phyloP scores from a whole-genome alignment of 1,139 yeast species.

The Lodderomyces oxycetoniae region DNA sequence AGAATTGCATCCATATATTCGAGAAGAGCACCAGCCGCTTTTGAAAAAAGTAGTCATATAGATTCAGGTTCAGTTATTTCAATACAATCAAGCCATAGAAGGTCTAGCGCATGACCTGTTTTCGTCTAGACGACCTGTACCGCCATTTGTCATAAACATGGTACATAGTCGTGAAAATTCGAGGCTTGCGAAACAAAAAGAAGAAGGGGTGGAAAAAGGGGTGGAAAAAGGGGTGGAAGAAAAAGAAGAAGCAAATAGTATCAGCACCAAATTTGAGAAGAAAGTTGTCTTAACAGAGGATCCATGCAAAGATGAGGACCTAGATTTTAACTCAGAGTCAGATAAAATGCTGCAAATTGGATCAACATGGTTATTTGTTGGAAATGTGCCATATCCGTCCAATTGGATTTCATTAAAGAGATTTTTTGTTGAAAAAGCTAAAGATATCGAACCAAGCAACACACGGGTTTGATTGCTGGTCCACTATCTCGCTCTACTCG shows the following conservation, averaged over 20 bases:
- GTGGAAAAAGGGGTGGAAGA: not conserved
- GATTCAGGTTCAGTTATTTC: slow-evolving; percentile 1
- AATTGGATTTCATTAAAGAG: slow-evolving; percentile 54
- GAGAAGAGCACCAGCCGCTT: too few species aligned
- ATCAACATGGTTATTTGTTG: slow-evolving; percentile 44
- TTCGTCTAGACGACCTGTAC: slow-evolving; percentile 17
- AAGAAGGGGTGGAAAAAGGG: slow-evolving; percentile 3
- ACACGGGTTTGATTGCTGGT: too few species aligned
- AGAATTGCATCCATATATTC: not conserved
- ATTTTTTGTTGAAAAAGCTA: slow-evolving; percentile 36
- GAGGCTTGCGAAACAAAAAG: slow-evolving; percentile 3
- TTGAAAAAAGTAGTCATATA: too few species aligned
- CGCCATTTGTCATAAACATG: slow-evolving; percentile 31
- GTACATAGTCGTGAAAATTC: slow-evolving; percentile 13
- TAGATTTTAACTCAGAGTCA: too few species aligned
- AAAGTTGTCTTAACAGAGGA: slow-evolving; percentile 9
- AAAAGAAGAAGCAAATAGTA: slow-evolving; percentile 2
- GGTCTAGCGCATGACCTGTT: slow-evolving; percentile 5
- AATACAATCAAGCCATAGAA: not conserved
- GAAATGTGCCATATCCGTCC: slow-evolving; percentile 55
- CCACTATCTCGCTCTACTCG: too few species aligned
- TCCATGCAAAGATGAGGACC: too few species aligned
- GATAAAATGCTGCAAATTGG: too few species aligned
- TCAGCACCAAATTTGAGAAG: slow-evolving; percentile 5
- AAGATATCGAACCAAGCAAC: slow-evolving; percentile 24